Conservation (phyloP, 805 yeast genomes). For the Pichia deserticola region DNA sequence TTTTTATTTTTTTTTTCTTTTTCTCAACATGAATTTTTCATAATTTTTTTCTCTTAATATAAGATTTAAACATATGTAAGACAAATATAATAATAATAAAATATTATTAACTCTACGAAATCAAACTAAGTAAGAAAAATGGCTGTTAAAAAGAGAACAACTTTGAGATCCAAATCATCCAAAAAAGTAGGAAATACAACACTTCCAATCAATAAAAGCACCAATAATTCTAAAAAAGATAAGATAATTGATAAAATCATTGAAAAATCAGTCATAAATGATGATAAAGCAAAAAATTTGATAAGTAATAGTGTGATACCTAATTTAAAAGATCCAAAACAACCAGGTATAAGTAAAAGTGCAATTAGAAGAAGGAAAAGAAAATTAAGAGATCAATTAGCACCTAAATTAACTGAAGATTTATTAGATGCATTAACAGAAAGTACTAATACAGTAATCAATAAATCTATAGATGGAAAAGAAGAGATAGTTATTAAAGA, state of each 20-base stretch:
- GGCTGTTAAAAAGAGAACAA: constrained; percentile 43
- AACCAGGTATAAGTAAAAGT: constrained; percentile 55
- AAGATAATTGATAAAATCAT: constrained; percentile 15
- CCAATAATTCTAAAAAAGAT: constrained; percentile 16
- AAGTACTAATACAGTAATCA: constrained; percentile 16
- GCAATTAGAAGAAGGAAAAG: constrained; percentile 58
- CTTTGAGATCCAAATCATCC: constrained; percentile 36
- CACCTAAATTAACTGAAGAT: constrained; percentile 59
- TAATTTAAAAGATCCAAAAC: constrained; percentile 21
- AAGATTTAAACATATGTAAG: no score
- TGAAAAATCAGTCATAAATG: constrained; percentile 8
- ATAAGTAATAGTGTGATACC: constrained; percentile 1
- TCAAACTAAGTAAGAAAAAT: not conserved
- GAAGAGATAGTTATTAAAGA: constrained; percentile 20
- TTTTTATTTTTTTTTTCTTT: no score
- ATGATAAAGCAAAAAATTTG: not conserved
- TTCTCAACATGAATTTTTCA: no score
- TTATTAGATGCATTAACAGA: constrained; percentile 46
- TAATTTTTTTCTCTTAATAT: no score
- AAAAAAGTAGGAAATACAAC: constrained; percentile 15
- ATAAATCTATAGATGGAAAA: constrained; percentile 9
- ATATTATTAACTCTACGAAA: no score
- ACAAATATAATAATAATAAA: no score
- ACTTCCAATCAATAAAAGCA: no score
- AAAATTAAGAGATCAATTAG: constrained; percentile 51